Percentiles rank a stretch among this genome's conserved stretches.
Evolutionary conservation across 257 asterid species (phyloP).

Genomic region (Nicotiana otophora): DNA sequence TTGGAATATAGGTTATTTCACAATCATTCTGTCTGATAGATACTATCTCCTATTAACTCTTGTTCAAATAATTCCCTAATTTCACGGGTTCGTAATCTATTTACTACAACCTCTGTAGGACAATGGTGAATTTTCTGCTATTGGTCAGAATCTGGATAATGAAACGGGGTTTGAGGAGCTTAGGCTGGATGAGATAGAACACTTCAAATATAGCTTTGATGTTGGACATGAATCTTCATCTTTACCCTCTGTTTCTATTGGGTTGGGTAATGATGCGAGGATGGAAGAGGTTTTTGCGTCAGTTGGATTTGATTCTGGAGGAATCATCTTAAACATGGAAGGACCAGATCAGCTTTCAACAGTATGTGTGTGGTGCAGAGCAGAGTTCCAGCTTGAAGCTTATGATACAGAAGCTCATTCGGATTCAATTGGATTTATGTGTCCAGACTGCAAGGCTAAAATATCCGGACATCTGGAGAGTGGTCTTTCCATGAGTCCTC

Average conservation of each 20-base stretch:
- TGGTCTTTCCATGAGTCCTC: conserved; percentile 51
- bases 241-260: conserved; percentile 49
- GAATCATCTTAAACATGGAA: conserved; percentile 37
- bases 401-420: conserved; percentile 71
- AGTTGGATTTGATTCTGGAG: conserved; percentile 53
- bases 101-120: conserved; percentile 33
- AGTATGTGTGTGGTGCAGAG: conserved; percentile 93
- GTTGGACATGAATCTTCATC: conserved; percentile 48
- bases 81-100: not conserved
- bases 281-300: conserved; percentile 55
- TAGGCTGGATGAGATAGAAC: conserved; percentile 73
- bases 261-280: conserved; percentile 39
- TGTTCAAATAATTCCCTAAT: not conserved
- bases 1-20: not conserved
- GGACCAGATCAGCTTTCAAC: conserved; percentile 53
- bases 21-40: not conserved
- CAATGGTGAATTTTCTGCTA: conserved; percentile 37
- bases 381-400: conserved; percentile 80
- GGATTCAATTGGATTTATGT: conserved; percentile 94
- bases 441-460: conserved; percentile 89
- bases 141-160: conserved; percentile 56
- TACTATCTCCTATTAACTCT: conserved; percentile 4
- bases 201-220: conserved; percentile 49
- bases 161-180: conserved; percentile 73
- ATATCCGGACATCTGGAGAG: conserved; percentile 79